phyloP scores from a whole-genome alignment of 192 early-diverging fungal genomes.

The Thoreauomyces humboldtii region DNA sequence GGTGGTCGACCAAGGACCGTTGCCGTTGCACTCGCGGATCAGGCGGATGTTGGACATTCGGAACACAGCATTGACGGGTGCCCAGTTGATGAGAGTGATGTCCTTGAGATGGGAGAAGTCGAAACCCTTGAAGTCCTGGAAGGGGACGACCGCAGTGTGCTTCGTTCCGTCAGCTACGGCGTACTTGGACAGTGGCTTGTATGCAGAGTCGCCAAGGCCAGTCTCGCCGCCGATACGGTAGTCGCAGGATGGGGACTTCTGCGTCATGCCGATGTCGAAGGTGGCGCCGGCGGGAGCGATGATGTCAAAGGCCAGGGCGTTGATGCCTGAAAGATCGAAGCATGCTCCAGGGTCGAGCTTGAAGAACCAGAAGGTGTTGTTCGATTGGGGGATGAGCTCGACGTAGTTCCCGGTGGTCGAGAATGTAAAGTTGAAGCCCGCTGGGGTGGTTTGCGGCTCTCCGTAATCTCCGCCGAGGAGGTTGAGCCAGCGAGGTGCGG shows the following conservation, averaged over 20 bases:
- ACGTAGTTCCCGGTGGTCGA: too few species aligned
- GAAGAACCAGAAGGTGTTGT: conserved; percentile 8
- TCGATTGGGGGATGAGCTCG: too few species aligned
- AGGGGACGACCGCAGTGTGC: conserved; percentile 27
- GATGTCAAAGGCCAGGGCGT: conserved; percentile 31
- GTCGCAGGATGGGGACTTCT: conserved; percentile 22
- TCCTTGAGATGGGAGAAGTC: conserved; percentile 35
- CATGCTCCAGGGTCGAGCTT: conserved; percentile 20
- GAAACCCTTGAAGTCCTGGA: conserved; percentile 12
- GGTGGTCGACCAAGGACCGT: conserved; percentile 7
- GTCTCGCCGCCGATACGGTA: conserved; percentile 13
- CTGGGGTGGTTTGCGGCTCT: background rate
- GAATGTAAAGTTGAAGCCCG: too few species aligned
- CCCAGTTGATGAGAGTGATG: conserved; percentile 18
- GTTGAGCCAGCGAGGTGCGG: conserved; percentile 1
- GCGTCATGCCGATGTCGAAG: conserved; percentile 31
- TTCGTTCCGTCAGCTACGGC: conserved; percentile 20
- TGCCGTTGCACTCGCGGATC: conserved; percentile 9
- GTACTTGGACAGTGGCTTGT: conserved; percentile 28
- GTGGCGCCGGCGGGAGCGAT: conserved; percentile 34
- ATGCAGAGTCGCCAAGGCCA: conserved; percentile 6
- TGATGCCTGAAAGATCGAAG: conserved; percentile 30
- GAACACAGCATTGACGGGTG: background rate
- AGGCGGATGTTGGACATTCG: conserved; percentile 21
- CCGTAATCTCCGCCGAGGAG: conserved; percentile 34